Base-by-base conservation (phyloP, 1,139 yeast genomes). In the Kurtzmaniella quercitrusa region DNA sequence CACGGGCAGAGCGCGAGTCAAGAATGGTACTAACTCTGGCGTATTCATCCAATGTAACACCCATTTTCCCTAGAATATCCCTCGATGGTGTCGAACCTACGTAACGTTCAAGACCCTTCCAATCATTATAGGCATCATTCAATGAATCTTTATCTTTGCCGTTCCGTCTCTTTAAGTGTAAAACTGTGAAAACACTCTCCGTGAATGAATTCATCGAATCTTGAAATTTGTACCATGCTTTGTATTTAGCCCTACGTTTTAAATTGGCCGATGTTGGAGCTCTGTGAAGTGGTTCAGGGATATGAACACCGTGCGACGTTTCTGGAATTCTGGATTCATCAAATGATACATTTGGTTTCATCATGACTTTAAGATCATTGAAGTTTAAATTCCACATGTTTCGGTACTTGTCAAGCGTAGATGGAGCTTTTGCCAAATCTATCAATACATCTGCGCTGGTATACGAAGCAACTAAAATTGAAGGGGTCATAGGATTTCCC, bases 401-500 rank as follows among this genome's bases (percentile, higher is more conserved):
- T 47, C 80, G 74, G 55, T 76, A 85, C 30, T 67, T 55, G 59
- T 91, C 98, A 2, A 75, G 57, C 0, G 59, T 49, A 39, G 72
- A 71, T 1, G 69, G 68, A 0, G 94, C 60, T 9, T 65, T 63
- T 2, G 70, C 65, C 12, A 80, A 68, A 57, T 91, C 96, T 2
- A 84, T 47, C 0, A 71, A 50, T 0, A 91, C 89, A n/a, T 63
- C 65, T 1, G 82, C 82, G 2, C 70, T 55, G 7, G 74, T 69
- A 53, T 74, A 84, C 8, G 88, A 81, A 5, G 76, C 67, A 2
- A 88, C 81, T 38, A 86, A 50, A 11, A 93, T 65, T 1, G 91
- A 78, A 1, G 95, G 86, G 0, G 96, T 88, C 11, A 79, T 73
- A 43, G 76, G 69, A 60, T 89, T 91, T 6, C 98, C 98, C 30